These are phyloP conservation scores for Extremus antarcticus DNA, from an alignment of 495 filamentous ascomycete species.

Conservation along the genomic window DNA sequence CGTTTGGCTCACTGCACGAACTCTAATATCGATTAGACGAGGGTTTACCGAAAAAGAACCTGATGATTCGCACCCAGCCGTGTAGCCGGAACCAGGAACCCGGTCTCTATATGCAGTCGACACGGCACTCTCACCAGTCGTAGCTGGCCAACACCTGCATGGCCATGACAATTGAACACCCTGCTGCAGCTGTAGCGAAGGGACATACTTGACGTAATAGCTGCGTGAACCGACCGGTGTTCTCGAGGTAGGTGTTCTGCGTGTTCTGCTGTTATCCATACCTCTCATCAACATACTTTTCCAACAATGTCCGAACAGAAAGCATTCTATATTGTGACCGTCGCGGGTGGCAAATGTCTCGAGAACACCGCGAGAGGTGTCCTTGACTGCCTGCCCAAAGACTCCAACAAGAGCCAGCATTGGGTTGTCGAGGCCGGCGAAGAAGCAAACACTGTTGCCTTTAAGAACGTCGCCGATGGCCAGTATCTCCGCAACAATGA, in stretches of 20 bases:
- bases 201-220: too few species aligned
- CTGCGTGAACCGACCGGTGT: too few species aligned
- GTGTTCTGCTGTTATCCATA: too few species aligned
- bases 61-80: too few species aligned
- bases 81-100: too few species aligned
- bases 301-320: neutral
- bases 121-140: too few species aligned
- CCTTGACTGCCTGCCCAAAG: conserved; percentile 1
- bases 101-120: too few species aligned
- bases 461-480: conserved; percentile 2
- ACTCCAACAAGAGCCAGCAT: neutral
- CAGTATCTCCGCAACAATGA: conserved; percentile 2
- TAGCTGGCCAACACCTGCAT: too few species aligned
- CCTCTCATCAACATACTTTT: neutral
- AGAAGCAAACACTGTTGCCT: neutral
- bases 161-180: too few species aligned
- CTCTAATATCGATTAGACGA: neutral
- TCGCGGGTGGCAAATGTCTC: conserved; percentile 2
- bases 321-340: conserved; percentile 2
- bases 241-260: too few species aligned
- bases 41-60: too few species aligned
- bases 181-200: too few species aligned
- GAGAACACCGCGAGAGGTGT: neutral
- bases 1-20: neutral
- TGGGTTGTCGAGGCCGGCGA: neutral